Evolutionary conservation across 805 yeast species (phyloP).

Genomic region (Sugiyamaella americana): DNA sequence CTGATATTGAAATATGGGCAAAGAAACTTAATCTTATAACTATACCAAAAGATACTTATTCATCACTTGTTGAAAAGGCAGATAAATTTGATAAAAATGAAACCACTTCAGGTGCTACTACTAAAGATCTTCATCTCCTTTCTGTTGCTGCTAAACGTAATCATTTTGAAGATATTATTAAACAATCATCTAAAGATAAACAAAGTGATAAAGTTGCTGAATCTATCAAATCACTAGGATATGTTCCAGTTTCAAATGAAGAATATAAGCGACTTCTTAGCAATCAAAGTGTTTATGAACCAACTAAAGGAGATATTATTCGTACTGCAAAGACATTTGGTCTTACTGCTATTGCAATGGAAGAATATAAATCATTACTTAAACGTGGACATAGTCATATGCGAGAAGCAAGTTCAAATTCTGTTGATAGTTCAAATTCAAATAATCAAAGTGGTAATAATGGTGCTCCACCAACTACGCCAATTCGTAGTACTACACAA

Average conservation of each 20-base stretch:
- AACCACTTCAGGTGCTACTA: constrained; percentile 4
- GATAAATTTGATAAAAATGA: constrained; percentile 15
- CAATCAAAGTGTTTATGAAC: constrained; percentile 28
- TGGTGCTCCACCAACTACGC: constrained; percentile 5
- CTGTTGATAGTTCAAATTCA: constrained; percentile 9
- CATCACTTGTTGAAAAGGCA: constrained; percentile 15
- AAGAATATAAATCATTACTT: constrained; percentile 38
- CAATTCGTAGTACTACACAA: background rate
- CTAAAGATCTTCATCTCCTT: constrained; percentile 14
- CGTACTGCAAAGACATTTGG: constrained; percentile 39
- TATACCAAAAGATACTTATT: constrained; percentile 18
- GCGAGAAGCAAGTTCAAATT: constrained; percentile 10
- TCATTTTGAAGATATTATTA: constrained; percentile 28
- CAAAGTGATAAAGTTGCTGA: constrained; percentile 26
- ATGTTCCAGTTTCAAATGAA: constrained; percentile 31
- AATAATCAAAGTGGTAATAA: background rate
- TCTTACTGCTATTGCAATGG: constrained; percentile 40
- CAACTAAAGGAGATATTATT: constrained; percentile 31
- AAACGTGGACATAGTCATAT: constrained; percentile 13
- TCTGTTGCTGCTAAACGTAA: constrained; percentile 29
- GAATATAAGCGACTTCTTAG: constrained; percentile 31
- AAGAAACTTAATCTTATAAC: constrained; percentile 25
- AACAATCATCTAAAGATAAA: constrained; percentile 17
- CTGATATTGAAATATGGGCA: constrained; percentile 25
- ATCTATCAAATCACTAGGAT: constrained; percentile 30